These are phyloP conservation scores for Fusarium veterinarium DNA, from an alignment of 2,329 filamentous ascomycete species.

Conservation along the genomic window DNA sequence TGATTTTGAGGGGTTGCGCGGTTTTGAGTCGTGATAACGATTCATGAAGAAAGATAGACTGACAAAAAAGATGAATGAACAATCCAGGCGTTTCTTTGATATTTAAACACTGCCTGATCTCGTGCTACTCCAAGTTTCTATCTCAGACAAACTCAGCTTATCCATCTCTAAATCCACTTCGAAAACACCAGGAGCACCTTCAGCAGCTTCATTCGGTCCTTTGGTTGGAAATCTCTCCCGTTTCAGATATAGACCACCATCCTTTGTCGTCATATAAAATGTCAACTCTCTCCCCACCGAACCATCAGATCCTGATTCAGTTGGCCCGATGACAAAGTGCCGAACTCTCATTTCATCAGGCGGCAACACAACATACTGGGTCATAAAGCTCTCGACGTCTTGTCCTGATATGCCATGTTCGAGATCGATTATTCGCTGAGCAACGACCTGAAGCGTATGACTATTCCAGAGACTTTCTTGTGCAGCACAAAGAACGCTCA, in stretches of 20 bases:
- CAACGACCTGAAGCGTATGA: slow-evolving; percentile 7
- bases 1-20: neutral
- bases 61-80: neutral
- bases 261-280: slow-evolving; percentile 1
- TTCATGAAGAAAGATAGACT: slow-evolving; percentile 22
- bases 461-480: slow-evolving; percentile 29
- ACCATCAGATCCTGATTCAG: neutral
- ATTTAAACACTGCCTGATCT: neutral
- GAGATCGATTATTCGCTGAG: slow-evolving; percentile 17
- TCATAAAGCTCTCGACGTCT: neutral
- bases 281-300: slow-evolving; percentile 1
- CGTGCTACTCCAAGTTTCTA: neutral
- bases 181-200: slow-evolving; percentile 6
- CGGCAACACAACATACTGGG: neutral
- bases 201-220: neutral
- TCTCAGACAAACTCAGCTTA: neutral
- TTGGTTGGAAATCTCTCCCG: slow-evolving; percentile 7
- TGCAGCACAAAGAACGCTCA: slow-evolving; percentile 14
- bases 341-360: slow-evolving; percentile 9
- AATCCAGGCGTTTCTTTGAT: slow-evolving; percentile 7
- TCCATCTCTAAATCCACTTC: slow-evolving; percentile 1
- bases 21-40: slow-evolving; percentile 16
- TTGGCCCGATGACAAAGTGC: slow-evolving; percentile 15
- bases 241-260: neutral
- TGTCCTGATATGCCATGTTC: slow-evolving; percentile 9